A percentile compares a stretch with the other conserved stretches of the same genome.
Evolutionary conservation across 768 basidiomycete species (phyloP).

Genomic region (Mycena vulgaris): DNA sequence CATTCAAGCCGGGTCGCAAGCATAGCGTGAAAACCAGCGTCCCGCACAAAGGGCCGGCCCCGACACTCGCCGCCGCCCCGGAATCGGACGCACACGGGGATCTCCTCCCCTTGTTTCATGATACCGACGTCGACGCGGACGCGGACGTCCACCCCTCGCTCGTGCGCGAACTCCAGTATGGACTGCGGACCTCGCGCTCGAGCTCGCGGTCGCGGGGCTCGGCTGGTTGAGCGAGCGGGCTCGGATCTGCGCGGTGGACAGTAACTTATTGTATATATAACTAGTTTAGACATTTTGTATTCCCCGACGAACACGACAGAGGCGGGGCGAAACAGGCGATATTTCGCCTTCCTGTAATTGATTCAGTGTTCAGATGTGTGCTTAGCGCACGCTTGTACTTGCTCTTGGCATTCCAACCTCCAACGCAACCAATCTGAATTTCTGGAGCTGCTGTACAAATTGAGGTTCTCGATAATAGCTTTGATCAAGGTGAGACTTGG

Average conservation of each 20-base stretch:
- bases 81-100: not conserved
- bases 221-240: not conserved
- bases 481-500: too few relatives aligned
- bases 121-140: not conserved
- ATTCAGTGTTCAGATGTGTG: too few relatives aligned
- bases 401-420: too few relatives aligned
- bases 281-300: constrained; percentile 19
- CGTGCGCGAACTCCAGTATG: constrained; percentile 26
- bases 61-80: not conserved
- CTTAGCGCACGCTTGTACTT: too few relatives aligned
- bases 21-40: not conserved
- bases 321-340: not conserved
- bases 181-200: constrained; percentile 34
- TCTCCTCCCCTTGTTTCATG: not conserved
- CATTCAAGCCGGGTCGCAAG: not conserved
- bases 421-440: too few relatives aligned
- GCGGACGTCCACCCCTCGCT: constrained; percentile 12
- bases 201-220: constrained; percentile 31
- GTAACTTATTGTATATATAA: constrained; percentile 34
- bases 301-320: not conserved
- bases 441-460: too few relatives aligned
- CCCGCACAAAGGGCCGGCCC: constrained; percentile 1
- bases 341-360: not conserved
- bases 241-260: not conserved
- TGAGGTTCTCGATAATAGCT: too few relatives aligned